phyloP scores from a whole-genome alignment of 257 asterid genomes.

The Parsonsia alboflavescens region DNA sequence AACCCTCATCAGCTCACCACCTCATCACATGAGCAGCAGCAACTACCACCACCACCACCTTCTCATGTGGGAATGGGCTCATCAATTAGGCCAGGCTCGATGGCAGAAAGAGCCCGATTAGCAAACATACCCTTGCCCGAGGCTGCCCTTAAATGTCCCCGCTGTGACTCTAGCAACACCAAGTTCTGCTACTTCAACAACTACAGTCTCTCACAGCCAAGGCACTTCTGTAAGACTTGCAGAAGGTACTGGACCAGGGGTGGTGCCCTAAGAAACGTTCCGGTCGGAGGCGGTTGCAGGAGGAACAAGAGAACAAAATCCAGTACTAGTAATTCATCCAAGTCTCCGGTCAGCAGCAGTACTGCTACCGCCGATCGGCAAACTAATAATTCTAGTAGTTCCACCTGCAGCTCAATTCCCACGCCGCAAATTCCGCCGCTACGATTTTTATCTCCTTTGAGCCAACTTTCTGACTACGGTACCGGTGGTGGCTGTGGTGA shows the following conservation, averaged over 20 bases:
- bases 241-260: slow-evolving; percentile 90
- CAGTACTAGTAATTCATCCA: slow-evolving; percentile 24
- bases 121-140: slow-evolving; percentile 88
- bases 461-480: slow-evolving; percentile 48
- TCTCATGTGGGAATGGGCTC: slow-evolving; percentile 46
- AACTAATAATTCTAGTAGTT: slow-evolving; percentile 28
- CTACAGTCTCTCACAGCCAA: slow-evolving; percentile 84
- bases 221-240: slow-evolving; percentile 96
- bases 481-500: slow-evolving; percentile 18
- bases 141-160: slow-evolving; percentile 74
- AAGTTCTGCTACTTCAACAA: slow-evolving; percentile 93
- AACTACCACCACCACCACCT: slow-evolving; percentile 34
- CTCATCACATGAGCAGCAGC: slow-evolving; percentile 10
- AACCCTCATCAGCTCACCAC: slow-evolving; percentile 38
- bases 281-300: slow-evolving; percentile 89
- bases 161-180: slow-evolving; percentile 85
- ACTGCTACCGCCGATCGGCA: slow-evolving; percentile 25
- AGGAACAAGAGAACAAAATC: slow-evolving; percentile 67
- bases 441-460: slow-evolving; percentile 59
- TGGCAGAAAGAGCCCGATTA: slow-evolving; percentile 86
- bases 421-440: slow-evolving; percentile 42
- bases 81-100: slow-evolving; percentile 71
- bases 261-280: slow-evolving; percentile 82
- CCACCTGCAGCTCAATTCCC: slow-evolving; percentile 22
- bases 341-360: slow-evolving; percentile 49